Percentiles rank a stretch among this genome's conserved stretches.
These are phyloP conservation scores for Coemansia sp. DNA, from an alignment of 192 early-diverging fungal species.

Conservation along the genomic window DNA sequence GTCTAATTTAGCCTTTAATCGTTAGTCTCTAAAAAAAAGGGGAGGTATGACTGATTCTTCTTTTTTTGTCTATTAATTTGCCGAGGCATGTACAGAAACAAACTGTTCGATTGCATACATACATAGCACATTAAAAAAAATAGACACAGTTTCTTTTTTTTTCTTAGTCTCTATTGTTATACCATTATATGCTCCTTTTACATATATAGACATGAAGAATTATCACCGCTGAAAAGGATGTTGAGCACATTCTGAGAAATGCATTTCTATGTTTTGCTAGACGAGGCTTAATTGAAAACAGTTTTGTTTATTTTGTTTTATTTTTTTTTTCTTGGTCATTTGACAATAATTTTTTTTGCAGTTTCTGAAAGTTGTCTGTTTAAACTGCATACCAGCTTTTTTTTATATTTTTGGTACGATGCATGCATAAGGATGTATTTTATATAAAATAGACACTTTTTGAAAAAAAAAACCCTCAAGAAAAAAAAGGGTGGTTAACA, in stretches of 20 bases:
- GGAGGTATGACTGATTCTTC: no score
- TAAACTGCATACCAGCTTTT: not conserved
- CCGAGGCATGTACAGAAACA: no score
- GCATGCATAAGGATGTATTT: not conserved
- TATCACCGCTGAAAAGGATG: not conserved
- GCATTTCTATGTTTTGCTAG: conserved; percentile 1
- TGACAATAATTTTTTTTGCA: not conserved
- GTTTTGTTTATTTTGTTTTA: not conserved
- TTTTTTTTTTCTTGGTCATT: not conserved
- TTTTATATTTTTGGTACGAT: not conserved
- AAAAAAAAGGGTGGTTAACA: no score
- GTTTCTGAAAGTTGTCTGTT: not conserved
- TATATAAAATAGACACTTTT: not conserved
- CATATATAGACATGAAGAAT: not conserved
- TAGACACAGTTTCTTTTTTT: not conserved
- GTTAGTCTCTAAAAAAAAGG: no score
- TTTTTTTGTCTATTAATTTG: no score
- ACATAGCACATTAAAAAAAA: not conserved
- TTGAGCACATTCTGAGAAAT: not conserved
- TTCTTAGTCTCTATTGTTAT: not conserved
- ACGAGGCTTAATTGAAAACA: not conserved
- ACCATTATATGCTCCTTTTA: not conserved
- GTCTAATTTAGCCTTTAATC: no score
- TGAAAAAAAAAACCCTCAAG: not conserved
- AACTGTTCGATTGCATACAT: not conserved